Evolutionary conservation across 441 rosid species (phyloP), one percentile per base, ranked within the genome.

Genomic region (Mallotus japonicus): DNA sequence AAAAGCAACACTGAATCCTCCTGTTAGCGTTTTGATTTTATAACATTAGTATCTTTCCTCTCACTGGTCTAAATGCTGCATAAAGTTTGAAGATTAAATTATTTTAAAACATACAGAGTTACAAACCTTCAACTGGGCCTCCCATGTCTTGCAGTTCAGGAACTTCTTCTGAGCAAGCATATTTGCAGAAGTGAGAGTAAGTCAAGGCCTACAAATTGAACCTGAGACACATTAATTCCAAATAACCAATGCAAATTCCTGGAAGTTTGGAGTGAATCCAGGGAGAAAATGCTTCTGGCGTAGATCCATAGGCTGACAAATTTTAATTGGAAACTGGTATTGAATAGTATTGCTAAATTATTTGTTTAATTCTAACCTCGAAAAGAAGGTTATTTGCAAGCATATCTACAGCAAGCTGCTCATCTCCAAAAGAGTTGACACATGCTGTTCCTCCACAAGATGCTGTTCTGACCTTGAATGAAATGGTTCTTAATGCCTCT

Each of bases 131-230:
- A 22, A 63, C 81, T 10, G 97, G 97, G 69, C 97, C 99, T 73
- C 99, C 97, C 97, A 90, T 92, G 85, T 95, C 99, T 77, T 88
- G 97, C 64, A 92, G 92, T 86, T 92, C 97, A 66, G 99, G 97
- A 68, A 88, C 85, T 85, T 95, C 97, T 79, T 95, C 99, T 46
- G 99, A 95, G 84, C 97, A 95, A 49, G 97, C 97, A 71, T 92
- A 89, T 73, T 94, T 94, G 77, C 97, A 92, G 89, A 79, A 87
- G 80, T 94, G 97, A 0, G 99, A 94, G 87, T 85, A 85, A 56
- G 76, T 82, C 87, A 94, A 84, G 77, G 99, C 94, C 99, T 94
- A 71, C 17, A 58, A 14, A 78, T 65, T 51, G 72, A 64, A 63
- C 34, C 15, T 66, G 16, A 8, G 37, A 20, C 19, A 56, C 7